Percentiles rank a stretch among this genome's conserved stretches.
phyloP scores from a whole-genome alignment of 495 filamentous ascomycete genomes.

The Margaritispora aquatica region DNA sequence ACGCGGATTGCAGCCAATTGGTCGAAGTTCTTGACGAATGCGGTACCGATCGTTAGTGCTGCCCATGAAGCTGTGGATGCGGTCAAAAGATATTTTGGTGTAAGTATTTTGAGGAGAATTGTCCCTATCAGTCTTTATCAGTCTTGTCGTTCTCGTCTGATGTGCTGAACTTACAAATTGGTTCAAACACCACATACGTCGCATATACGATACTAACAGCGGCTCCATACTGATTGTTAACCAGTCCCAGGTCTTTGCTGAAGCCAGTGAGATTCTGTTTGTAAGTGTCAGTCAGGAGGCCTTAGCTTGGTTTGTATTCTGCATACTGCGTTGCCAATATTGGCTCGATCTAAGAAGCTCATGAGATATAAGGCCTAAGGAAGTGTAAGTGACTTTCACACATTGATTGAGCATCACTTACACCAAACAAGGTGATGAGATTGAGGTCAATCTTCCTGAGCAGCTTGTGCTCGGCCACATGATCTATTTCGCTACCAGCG shows the following conservation, averaged over 20 bases:
- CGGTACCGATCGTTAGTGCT: slow-evolving; percentile 54
- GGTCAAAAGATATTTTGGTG: slow-evolving; percentile 43
- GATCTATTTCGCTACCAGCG: not conserved
- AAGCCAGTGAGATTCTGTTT: not conserved
- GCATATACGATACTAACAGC: not conserved
- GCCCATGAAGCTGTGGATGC: slow-evolving; percentile 62
- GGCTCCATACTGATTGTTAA: not conserved
- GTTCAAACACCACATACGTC: not conserved
- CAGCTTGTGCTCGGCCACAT: not conserved
- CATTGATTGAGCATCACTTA: not conserved
- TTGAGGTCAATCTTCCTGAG: not conserved
- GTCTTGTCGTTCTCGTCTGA: not conserved
- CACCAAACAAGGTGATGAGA: not conserved
- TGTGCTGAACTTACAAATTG: not conserved
- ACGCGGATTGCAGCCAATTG: not conserved
- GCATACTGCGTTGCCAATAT: not conserved
- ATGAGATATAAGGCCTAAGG: not conserved
- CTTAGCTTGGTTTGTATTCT: not conserved
- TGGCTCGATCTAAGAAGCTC: not conserved
- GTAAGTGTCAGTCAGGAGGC: not conserved
- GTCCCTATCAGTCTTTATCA: slow-evolving; percentile 26
- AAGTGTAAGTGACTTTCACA: not conserved
- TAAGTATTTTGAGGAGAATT: slow-evolving; percentile 38
- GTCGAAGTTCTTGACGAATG: not conserved
- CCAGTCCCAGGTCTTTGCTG: not conserved